Percentiles rank a stretch among this genome's conserved stretches.
Evolutionary conservation across 345 rosid genomes (phyloP).

Genomic region (Rhodamnia rubescens): DNA sequence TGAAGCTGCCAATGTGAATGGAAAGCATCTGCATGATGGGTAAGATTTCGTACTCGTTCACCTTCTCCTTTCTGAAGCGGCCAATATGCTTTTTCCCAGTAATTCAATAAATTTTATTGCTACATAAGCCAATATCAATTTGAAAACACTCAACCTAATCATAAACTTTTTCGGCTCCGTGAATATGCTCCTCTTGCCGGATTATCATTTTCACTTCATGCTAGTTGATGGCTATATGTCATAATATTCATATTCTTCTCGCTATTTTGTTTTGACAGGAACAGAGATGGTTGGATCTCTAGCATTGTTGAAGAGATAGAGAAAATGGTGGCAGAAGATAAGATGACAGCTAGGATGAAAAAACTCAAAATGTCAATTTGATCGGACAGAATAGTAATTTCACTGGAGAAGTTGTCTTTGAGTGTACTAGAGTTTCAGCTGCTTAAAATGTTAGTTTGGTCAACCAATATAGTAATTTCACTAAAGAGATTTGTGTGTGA

Average conservation of each 20-base stretch:
- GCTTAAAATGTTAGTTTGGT: too few relatives aligned
- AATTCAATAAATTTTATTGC: neutral
- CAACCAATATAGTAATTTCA: neutral
- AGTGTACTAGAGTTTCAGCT: too few relatives aligned
- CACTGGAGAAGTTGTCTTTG: neutral
- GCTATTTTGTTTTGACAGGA: neutral
- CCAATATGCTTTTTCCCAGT: neutral
- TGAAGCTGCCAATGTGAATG: neutral
- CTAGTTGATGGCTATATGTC: neutral
- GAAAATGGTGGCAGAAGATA: neutral
- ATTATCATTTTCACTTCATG: neutral
- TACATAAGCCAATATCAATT: neutral
- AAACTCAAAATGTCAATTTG: neutral
- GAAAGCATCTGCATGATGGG: neutral
- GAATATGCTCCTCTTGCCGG: neutral
- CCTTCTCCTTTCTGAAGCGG: neutral
- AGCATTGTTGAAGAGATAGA: neutral
- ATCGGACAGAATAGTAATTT: neutral
- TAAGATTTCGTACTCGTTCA: neutral
- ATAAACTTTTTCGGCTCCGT: neutral
- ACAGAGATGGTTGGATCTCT: accelerated
- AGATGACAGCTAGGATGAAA: neutral
- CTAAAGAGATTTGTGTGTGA: neutral
- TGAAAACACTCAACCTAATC: neutral
- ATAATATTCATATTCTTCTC: neutral